Conservation (phyloP, 1,139 yeast species). For the Pichiaceae sp. region DNA sequence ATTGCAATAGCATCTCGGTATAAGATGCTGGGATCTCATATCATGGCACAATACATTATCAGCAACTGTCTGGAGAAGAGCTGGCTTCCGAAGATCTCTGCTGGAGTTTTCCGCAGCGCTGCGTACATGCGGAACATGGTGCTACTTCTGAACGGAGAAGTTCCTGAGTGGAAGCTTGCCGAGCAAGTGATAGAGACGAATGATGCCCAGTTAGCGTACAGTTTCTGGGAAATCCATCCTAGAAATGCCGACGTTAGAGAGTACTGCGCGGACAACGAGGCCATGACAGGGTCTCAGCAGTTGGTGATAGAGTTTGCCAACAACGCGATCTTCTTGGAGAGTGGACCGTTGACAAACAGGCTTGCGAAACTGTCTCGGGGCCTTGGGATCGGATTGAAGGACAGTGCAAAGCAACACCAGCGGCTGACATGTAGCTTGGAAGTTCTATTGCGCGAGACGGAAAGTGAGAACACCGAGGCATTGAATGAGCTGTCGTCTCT, state of each 20-base stretch:
- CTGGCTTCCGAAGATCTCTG: conserved; percentile 15
- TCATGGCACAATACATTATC: conserved; percentile 9
- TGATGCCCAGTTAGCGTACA: conserved; percentile 10
- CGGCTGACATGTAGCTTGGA: conserved; percentile 11
- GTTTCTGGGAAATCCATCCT: conserved; percentile 18
- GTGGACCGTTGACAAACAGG: conserved; percentile 2
- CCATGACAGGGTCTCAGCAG: conserved; percentile 5
- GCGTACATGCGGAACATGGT: conserved; percentile 15
- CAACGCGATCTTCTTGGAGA: conserved; percentile 9
- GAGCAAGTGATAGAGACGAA: conserved; percentile 8
- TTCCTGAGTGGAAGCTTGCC: conserved; percentile 8
- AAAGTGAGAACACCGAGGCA: no score
- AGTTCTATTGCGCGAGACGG: no score
- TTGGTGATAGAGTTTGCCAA: conserved; percentile 8
- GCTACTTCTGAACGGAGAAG: conserved; percentile 9
- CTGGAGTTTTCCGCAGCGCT: conserved; percentile 4
- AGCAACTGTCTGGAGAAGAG: conserved; percentile 6
- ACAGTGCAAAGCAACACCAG: conserved; percentile 3
- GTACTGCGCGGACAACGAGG: conserved; percentile 5
- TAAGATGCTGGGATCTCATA: conserved; percentile 12
- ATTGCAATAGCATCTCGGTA: conserved; percentile 17
- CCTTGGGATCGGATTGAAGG: conserved; percentile 3
- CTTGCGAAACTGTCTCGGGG: conserved; percentile 10
- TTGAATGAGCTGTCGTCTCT: no score
- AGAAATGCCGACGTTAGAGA: conserved; percentile 9